These are phyloP conservation scores for Ceratobasidium sp. DNA, from an alignment of 1,284 basidiomycete species.

Conservation along the genomic window DNA sequence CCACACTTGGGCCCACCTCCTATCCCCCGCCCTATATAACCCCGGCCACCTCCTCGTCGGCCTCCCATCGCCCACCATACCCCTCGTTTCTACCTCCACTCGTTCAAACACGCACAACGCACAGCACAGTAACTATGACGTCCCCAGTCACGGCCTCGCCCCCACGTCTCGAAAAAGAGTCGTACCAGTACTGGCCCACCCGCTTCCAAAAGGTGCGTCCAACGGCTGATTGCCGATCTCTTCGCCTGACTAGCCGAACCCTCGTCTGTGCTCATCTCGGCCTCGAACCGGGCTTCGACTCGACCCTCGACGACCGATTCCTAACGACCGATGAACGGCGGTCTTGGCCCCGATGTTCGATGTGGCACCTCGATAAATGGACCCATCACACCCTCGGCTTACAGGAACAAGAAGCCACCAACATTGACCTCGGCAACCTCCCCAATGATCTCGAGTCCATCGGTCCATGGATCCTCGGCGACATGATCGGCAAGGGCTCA, in stretches of 20 bases:
- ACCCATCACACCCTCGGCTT: background rate
- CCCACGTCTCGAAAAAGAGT: conserved; percentile 3
- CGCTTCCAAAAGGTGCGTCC: conserved; percentile 22
- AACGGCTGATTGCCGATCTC: background rate
- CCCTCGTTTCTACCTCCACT: background rate
- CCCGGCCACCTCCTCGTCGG: background rate
- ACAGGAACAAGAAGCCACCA: conserved; percentile 7
- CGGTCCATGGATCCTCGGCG: conserved; percentile 87
- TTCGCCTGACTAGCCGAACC: background rate
- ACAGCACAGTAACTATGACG: background rate
- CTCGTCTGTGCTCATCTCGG: background rate
- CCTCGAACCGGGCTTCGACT: too few species aligned
- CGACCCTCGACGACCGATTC: background rate
- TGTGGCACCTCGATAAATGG: background rate
- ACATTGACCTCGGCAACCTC: conserved; percentile 60
- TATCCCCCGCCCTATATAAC: too few species aligned
- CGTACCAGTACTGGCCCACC: conserved; percentile 17
- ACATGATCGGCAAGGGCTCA: conserved; percentile 94
- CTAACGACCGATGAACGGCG: too few species aligned
- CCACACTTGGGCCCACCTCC: too few species aligned
- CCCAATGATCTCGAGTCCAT: conserved; percentile 76
- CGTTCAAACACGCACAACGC: background rate
- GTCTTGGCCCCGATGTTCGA: background rate
- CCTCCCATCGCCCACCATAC: background rate
- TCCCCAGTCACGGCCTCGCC: conserved; percentile 1